phyloP scores from a whole-genome alignment of 495 filamentous ascomycete species.

The Bacidia gigantensis region DNA sequence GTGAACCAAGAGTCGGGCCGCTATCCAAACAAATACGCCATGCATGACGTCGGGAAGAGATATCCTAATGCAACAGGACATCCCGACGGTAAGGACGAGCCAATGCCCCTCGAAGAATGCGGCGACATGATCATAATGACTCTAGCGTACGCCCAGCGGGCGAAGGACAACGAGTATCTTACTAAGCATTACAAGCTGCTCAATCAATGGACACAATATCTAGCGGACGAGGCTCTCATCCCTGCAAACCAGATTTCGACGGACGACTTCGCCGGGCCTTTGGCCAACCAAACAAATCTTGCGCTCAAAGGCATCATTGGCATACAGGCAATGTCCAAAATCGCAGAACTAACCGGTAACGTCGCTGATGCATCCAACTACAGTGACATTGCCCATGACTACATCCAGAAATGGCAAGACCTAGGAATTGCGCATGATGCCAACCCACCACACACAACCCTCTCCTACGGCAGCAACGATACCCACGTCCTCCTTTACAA shows the following conservation, averaged over 20 bases:
- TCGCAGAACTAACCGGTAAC: slow-evolving; percentile 53
- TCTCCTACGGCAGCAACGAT: slow-evolving; percentile 48
- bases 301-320: slow-evolving; percentile 88
- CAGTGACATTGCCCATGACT: slow-evolving; percentile 51
- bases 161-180: slow-evolving; percentile 33
- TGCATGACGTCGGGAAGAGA: slow-evolving; percentile 75
- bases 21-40: slow-evolving; percentile 53
- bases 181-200: slow-evolving; percentile 54
- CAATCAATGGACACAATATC: slow-evolving; percentile 76
- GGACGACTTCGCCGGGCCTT: slow-evolving; percentile 84
- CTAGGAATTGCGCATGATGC: slow-evolving; percentile 58
- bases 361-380: slow-evolving; percentile 49
- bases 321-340: slow-evolving; percentile 75
- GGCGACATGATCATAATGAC: slow-evolving; percentile 95
- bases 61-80: slow-evolving; percentile 90
- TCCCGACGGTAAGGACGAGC: slow-evolving; percentile 65
- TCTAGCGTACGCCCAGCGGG: slow-evolving; percentile 44
- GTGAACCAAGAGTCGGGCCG: slow-evolving; percentile 76
- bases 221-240: slow-evolving; percentile 67
- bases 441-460: slow-evolving; percentile 56
- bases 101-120: slow-evolving; percentile 90
- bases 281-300: slow-evolving; percentile 89
- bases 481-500: slow-evolving; percentile 41
- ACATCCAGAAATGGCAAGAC: slow-evolving; percentile 66
- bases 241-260: slow-evolving; percentile 80